Conservation (phyloP, 2,329 filamentous ascomycete genomes). For the Sporothrix brunneoviolacea region DNA sequence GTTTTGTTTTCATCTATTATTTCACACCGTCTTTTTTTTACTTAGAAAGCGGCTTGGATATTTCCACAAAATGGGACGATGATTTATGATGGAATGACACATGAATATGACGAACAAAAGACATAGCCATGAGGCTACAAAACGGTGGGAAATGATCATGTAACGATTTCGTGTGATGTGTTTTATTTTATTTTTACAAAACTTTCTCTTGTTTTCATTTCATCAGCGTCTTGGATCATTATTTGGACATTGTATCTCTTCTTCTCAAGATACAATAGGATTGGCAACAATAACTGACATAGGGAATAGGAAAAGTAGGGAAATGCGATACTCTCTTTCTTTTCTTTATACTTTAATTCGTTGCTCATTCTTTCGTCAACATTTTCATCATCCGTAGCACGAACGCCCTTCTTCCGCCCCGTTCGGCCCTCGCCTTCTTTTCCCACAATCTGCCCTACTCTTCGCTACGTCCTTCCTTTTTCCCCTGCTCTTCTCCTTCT, state of each 20-base stretch:
- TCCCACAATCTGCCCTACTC: no score
- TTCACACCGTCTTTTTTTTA: no score
- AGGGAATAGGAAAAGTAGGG: no score
- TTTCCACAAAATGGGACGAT: no score
- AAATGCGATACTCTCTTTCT: neutral
- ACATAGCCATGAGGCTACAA: no score
- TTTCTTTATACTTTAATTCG: neutral
- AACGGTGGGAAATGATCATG: no score
- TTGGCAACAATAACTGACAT: constrained; percentile 3
- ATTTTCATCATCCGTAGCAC: neutral
- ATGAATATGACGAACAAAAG: no score
- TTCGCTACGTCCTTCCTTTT: no score
- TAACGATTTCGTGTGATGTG: neutral
- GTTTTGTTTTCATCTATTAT: neutral
- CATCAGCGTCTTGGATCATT: no score
- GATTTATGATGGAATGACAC: no score
- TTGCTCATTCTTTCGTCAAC: constrained; percentile 5
- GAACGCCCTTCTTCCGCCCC: no score
- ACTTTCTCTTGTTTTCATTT: neutral
- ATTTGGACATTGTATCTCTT: neutral
- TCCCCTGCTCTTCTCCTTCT: neutral
- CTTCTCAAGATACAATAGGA: neutral
- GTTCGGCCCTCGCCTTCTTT: neutral
- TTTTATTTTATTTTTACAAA: neutral
- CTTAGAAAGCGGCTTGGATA: no score